Conservation (phyloP, 164 flowering plant genomes). For the Santalum album region DNA sequence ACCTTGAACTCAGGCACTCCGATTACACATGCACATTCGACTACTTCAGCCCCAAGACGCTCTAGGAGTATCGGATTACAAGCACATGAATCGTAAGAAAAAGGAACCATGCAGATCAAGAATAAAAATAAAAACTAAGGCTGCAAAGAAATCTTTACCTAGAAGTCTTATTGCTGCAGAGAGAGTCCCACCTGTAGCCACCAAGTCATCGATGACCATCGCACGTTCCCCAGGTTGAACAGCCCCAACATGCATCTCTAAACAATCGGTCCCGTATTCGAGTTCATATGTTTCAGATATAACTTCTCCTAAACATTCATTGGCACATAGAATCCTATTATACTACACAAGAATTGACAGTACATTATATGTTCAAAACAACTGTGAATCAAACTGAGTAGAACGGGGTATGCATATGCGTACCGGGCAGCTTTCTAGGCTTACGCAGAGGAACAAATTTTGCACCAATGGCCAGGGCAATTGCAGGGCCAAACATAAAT, state of each 20-base stretch:
- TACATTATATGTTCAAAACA: no score
- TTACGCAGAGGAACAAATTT: slow-evolving; percentile 15
- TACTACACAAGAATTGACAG: no score
- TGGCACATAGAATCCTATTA: background rate
- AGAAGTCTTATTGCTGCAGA: slow-evolving; percentile 1
- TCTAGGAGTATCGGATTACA: background rate
- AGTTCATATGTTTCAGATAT: slow-evolving; percentile 1
- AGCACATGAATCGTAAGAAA: background rate
- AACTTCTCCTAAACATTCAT: slow-evolving; percentile 1
- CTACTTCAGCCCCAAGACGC: slow-evolving; percentile 2
- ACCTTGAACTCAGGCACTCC: slow-evolving; percentile 3
- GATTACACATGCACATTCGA: slow-evolving; percentile 4
- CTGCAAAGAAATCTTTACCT: background rate
- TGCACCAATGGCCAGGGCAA: slow-evolving; percentile 18
- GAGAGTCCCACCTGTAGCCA: slow-evolving; percentile 2
- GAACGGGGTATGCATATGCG: no score
- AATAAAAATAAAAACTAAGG: background rate
- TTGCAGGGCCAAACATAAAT: slow-evolving; percentile 17
- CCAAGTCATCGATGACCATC: slow-evolving; percentile 1
- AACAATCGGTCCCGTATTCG: slow-evolving; percentile 4
- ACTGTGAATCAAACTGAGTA: no score
- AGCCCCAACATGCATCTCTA: slow-evolving; percentile 6
- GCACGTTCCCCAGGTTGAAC: slow-evolving; percentile 5
- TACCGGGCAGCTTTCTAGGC: slow-evolving; percentile 4
- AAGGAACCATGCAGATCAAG: background rate